Evolutionary conservation across 2,329 filamentous ascomycete genomes (phyloP).

Genomic region (Passalora sequoiae): DNA sequence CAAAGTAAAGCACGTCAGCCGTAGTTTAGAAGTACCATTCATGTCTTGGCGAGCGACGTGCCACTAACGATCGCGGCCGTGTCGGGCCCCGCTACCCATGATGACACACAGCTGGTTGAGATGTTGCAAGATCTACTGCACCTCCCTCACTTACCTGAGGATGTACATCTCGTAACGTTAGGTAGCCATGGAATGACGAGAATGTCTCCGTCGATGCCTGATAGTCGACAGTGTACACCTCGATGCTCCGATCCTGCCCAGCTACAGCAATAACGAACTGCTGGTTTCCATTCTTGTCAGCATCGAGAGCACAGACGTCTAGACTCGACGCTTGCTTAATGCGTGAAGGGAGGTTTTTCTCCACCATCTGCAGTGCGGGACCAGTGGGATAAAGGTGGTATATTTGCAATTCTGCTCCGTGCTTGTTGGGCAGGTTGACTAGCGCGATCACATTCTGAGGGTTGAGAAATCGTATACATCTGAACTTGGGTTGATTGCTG

Average conservation of each 20-base stretch:
- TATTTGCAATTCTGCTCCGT: constrained; percentile 52
- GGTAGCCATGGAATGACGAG: constrained; percentile 47
- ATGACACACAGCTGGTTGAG: too few species aligned
- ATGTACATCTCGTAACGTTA: constrained; percentile 52
- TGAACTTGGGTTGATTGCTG: constrained; percentile 46
- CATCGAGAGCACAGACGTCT: constrained; percentile 65
- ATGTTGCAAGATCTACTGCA: too few species aligned
- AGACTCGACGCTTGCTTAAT: constrained; percentile 73
- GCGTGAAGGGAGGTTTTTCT: constrained; percentile 58
- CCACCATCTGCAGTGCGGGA: constrained; percentile 44
- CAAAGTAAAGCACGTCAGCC: too few species aligned
- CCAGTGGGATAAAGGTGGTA: constrained; percentile 58
- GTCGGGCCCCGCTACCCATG: too few species aligned
- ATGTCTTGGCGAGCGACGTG: too few species aligned
- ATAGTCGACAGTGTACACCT: constrained; percentile 72
- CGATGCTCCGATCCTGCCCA: constrained; percentile 72
- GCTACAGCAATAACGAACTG: constrained; percentile 79
- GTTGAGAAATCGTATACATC: constrained; percentile 53
- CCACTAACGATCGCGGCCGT: too few species aligned
- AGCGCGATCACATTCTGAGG: constrained; percentile 50
- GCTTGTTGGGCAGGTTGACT: constrained; percentile 51
- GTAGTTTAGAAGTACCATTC: too few species aligned
- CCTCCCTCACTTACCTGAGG: too few species aligned
- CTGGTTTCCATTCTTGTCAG: constrained; percentile 56
- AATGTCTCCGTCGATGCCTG: constrained; percentile 46